Conservation (phyloP, 208 protist genomes). For the Naegleria fowleri region DNA sequence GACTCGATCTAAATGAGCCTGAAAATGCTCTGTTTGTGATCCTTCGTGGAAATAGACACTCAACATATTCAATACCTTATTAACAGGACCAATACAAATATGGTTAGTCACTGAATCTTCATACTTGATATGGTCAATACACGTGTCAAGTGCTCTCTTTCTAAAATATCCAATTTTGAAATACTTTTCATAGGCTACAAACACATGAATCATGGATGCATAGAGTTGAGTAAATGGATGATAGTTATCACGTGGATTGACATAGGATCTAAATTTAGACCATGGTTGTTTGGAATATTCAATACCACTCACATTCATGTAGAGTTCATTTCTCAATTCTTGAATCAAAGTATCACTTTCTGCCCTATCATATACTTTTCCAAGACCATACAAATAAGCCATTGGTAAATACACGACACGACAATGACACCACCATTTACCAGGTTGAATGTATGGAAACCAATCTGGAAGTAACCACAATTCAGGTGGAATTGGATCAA, state of each 20-base stretch:
- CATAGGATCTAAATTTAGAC: slow-evolving; percentile 57
- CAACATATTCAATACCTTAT: slow-evolving; percentile 93
- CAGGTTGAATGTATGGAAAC: slow-evolving; percentile 72
- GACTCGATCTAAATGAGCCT: slow-evolving; percentile 73
- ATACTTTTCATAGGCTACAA: slow-evolving; percentile 72
- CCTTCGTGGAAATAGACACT: slow-evolving; percentile 79
- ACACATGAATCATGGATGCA: slow-evolving; percentile 46
- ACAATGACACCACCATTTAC: slow-evolving; percentile 88
- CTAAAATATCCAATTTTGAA: slow-evolving; percentile 55
- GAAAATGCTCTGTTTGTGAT: slow-evolving; percentile 64
- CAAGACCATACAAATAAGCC: slow-evolving; percentile 85
- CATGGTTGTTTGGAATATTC: slow-evolving; percentile 72
- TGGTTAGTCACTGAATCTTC: slow-evolving; percentile 91
- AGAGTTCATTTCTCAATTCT: slow-evolving; percentile 75
- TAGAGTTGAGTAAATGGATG: slow-evolving; percentile 70
- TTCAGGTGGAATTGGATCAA: slow-evolving; percentile 86
- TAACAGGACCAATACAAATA: slow-evolving; percentile 90
- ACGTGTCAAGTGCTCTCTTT: slow-evolving; percentile 61
- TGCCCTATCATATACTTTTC: slow-evolving; percentile 47
- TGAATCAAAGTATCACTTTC: slow-evolving; percentile 51
- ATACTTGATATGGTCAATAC: slow-evolving; percentile 80
- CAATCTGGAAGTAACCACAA: slow-evolving; percentile 80
- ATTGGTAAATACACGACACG: slow-evolving; percentile 92
- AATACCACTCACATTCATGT: slow-evolving; percentile 44
- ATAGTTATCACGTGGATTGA: slow-evolving; percentile 77